These are phyloP conservation scores for Ceratocystis cubensis DNA, from an alignment of 2,329 filamentous ascomycete genomes.

Conservation along the genomic window DNA sequence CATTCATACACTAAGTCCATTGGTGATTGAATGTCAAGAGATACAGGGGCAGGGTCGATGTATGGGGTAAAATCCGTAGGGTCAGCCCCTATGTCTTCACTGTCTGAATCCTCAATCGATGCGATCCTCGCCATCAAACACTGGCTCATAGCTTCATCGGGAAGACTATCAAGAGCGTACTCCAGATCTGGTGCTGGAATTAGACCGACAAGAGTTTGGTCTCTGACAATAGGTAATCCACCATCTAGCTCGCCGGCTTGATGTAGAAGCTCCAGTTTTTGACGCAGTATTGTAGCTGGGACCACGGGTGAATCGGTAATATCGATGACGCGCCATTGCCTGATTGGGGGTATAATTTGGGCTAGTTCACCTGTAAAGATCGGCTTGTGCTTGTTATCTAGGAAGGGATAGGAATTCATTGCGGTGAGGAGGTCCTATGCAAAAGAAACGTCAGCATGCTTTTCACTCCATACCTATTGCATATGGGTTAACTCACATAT, in stretches of 20 bases:
- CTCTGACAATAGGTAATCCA: conserved; percentile 71
- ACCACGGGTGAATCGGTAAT: conserved; percentile 74
- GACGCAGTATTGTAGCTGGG: conserved; percentile 59
- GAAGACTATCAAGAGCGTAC: conserved; percentile 75
- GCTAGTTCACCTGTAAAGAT: conserved; percentile 78
- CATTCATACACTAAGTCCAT: conserved; percentile 96
- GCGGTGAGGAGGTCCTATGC: conserved; percentile 73
- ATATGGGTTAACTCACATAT: conserved; percentile 45
- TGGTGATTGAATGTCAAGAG: conserved; percentile 75
- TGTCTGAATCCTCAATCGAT: conserved; percentile 51
- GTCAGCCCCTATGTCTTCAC: conserved; percentile 39
- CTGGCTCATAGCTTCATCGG: conserved; percentile 57
- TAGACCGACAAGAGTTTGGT: conserved; percentile 70
- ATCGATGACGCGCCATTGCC: conserved; percentile 71
- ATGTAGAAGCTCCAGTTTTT: conserved; percentile 71
- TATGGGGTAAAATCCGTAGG: conserved; percentile 80
- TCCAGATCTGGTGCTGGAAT: conserved; percentile 92
- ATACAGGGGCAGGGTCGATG: conserved; percentile 82
- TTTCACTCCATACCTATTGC: background rate
- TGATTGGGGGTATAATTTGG: conserved; percentile 68
- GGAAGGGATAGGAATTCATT: conserved; percentile 93
- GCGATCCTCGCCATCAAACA: conserved; percentile 70
- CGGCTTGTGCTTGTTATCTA: conserved; percentile 92
- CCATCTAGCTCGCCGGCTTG: conserved; percentile 82
- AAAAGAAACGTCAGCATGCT: conserved; percentile 11